Conservation (phyloP, 2,329 filamentous ascomycete genomes). For the Pseudogymnoascus sp. region DNA sequence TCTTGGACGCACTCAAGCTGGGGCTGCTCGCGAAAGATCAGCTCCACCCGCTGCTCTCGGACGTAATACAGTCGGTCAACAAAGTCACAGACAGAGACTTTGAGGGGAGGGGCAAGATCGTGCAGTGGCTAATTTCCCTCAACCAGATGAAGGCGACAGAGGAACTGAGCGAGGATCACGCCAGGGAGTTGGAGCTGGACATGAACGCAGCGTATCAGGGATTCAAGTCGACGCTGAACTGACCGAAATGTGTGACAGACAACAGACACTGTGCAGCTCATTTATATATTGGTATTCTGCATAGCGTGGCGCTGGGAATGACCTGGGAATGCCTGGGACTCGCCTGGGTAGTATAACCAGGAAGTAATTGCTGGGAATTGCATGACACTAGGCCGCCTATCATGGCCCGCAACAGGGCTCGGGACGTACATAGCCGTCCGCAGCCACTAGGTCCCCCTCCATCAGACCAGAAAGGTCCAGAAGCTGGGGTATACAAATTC, state of each 20-base stretch:
- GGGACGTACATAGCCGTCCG: background rate
- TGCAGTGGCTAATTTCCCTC: slow-evolving; percentile 93
- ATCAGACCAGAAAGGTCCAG: slow-evolving; percentile 80
- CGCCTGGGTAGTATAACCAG: background rate
- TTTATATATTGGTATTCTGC: slow-evolving; percentile 3
- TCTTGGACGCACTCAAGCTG: slow-evolving; percentile 88
- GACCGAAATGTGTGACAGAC: slow-evolving; percentile 7
- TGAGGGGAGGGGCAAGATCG: slow-evolving; percentile 91
- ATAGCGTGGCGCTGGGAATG: background rate
- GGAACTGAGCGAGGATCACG: slow-evolving; percentile 79
- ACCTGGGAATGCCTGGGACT: background rate
- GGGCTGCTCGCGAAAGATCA: slow-evolving; percentile 92
- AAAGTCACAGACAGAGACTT: slow-evolving; percentile 95
- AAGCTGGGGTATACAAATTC: slow-evolving; percentile 98
- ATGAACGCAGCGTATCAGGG: slow-evolving; percentile 92
- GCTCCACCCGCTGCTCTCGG: slow-evolving; percentile 87
- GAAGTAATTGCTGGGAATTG: background rate
- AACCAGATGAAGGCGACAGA: slow-evolving; percentile 98
- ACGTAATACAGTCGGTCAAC: slow-evolving; percentile 95
- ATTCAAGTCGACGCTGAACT: slow-evolving; percentile 56
- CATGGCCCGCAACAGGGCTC: slow-evolving; percentile 2
- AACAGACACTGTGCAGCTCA: background rate
- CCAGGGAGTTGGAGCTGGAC: slow-evolving; percentile 81
- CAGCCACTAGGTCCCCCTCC: background rate
- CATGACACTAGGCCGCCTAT: background rate